Evolutionary conservation across 2,329 filamentous ascomycete species (phyloP), one percentile per base, ranked within the genome.

Genomic region (Verticillium albo-atrum): DNA sequence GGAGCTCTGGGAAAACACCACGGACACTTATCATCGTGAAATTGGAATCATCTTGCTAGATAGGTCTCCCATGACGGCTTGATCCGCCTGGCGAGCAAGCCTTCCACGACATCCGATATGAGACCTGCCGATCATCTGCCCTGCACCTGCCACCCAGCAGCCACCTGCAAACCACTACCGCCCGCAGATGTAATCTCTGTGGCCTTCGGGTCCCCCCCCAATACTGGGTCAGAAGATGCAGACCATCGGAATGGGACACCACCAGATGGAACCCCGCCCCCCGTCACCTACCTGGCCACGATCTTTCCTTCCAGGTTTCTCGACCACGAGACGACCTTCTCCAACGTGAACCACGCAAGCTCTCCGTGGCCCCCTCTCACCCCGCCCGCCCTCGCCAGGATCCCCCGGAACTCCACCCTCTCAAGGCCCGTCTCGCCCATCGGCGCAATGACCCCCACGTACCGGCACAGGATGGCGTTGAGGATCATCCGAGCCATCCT

Each of bases 341-440:
- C 52, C 14, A 72, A 7, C 1, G 70, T 65, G 57, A 68, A 71
- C 0, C 57, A 62, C 0, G 69, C 68, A 47, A 70, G 71, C 23
- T 71, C 66, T 0, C 68, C 68, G 25, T 71, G 69, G 0, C 68
- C 68, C 30, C 68, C 64, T 67, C 67, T 67, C 0, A 63, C 57
- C 3, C 35, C 58, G 0, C 65, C 65, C 0, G 67, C 64, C 3
- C 66, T 55, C 27, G 57, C 68, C 27, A 70, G 70, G 14, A 73
- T 71, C 0, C 35, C 17, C 30, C 64, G 59, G 55, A 65, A 65
- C 34, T 63, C 62, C 4, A 20, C 15, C 27, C 55, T 60, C 10
- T 65, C 61, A 3, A 56, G 37, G 9, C 6, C 25, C 15, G 51
- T n/a, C 28, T 66, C 64, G 10, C 65, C 65, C 28, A 67, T 65